phyloP scores from a whole-genome alignment of 352 stramenopile genomes.

The Peronospora belbahrii region DNA sequence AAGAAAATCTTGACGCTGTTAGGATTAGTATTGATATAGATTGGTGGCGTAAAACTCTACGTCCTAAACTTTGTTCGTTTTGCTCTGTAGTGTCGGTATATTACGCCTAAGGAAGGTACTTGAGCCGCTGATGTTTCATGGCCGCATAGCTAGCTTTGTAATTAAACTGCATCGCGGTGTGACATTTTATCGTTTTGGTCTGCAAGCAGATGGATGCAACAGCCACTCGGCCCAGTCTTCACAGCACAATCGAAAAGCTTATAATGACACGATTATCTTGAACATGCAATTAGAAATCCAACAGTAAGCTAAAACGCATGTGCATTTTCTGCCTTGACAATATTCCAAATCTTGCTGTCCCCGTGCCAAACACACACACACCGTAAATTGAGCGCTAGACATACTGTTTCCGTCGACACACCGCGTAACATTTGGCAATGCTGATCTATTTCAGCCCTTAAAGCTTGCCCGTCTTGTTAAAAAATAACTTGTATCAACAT shows the following conservation, averaged over 20 bases:
- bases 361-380: too few species aligned
- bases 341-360: too few species aligned
- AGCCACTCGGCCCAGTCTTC: conserved; percentile 80
- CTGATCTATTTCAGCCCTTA: too few species aligned
- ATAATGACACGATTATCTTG: conserved; percentile 91
- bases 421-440: too few species aligned
- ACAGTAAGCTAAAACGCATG: conserved; percentile 90
- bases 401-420: too few species aligned
- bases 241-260: conserved; percentile 93
- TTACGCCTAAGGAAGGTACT: conserved; percentile 90
- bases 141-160: conserved; percentile 88
- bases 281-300: conserved; percentile 94
- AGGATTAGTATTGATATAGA: conserved; percentile 92
- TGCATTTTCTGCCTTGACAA: too few species aligned
- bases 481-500: too few species aligned
- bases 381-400: too few species aligned
- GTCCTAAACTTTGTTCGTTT: conserved; percentile 95
- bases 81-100: conserved; percentile 87
- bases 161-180: conserved; percentile 92
- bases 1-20: too few species aligned
- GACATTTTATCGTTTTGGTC: conserved; percentile 94
- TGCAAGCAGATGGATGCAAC: conserved; percentile 88
- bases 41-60: conserved; percentile 92
- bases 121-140: conserved; percentile 90
- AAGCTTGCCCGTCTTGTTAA: too few species aligned